Evolutionary conservation across 345 rosid species (phyloP).

Genomic region (Gynandropsis gynandra): DNA sequence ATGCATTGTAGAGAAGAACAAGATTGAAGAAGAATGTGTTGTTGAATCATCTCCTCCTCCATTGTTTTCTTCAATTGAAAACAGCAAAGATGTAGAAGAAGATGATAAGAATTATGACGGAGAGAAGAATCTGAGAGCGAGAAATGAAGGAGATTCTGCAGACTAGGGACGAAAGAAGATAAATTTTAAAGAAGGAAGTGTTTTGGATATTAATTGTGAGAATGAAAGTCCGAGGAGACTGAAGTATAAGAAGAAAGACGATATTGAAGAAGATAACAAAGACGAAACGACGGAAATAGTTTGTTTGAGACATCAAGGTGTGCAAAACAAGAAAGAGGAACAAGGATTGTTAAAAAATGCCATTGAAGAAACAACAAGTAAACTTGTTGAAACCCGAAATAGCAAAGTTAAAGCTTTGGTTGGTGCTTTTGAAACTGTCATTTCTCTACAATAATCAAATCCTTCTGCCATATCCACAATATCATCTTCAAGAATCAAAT

Average conservation of each 20-base stretch:
- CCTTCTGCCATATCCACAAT: constrained; percentile 22
- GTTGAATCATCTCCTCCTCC: constrained; percentile 22
- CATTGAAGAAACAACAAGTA: constrained; percentile 90
- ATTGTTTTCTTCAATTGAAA: constrained; percentile 26
- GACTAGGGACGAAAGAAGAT: constrained; percentile 43
- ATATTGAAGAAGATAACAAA: constrained; percentile 20
- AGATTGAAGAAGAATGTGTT: too few species aligned
- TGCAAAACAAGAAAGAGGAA: constrained; percentile 53
- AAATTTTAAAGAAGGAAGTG: constrained; percentile 59
- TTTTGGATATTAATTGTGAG: constrained; percentile 45
- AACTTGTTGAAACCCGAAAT: constrained; percentile 68
- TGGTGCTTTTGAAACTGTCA: constrained; percentile 90
- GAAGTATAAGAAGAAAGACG: constrained; percentile 57
- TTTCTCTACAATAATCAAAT: constrained; percentile 69
- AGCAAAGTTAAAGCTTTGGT: constrained; percentile 97
- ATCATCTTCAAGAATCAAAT: neutral
- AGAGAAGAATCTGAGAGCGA: constrained; percentile 26
- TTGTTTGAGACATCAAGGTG: constrained; percentile 73
- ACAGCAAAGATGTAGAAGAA: constrained; percentile 29
- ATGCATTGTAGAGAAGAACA: too few species aligned
- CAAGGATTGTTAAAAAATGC: constrained; percentile 68
- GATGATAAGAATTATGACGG: constrained; percentile 32
- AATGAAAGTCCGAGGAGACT: constrained; percentile 55
- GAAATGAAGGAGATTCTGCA: constrained; percentile 27
- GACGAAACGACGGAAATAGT: constrained; percentile 37